These are phyloP conservation scores for Candida dajiaensis DNA, from an alignment of 805 yeast species.

Conservation along the genomic window DNA sequence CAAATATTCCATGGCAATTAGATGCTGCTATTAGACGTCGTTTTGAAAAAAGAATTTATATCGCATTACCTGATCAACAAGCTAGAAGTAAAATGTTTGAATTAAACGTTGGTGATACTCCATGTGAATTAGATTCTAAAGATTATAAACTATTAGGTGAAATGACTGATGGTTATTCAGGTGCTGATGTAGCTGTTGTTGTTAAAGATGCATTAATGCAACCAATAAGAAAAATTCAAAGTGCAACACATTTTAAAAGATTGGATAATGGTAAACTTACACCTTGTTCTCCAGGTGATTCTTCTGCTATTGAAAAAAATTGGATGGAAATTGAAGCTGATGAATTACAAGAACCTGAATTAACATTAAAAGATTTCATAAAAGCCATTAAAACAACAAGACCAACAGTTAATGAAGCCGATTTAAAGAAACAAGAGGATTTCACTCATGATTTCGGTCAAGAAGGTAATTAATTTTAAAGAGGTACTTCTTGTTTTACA, in stretches of 20 bases:
- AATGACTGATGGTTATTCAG: conserved; percentile 96
- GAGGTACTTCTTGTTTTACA: not conserved
- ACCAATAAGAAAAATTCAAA: conserved; percentile 92
- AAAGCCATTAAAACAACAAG: conserved; percentile 87
- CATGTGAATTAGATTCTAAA: conserved; percentile 65
- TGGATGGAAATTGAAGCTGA: conserved; percentile 93
- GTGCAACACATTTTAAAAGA: conserved; percentile 88
- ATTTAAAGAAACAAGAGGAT: conserved; percentile 73
- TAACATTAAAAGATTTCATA: conserved; percentile 86
- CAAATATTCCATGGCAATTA: conserved; percentile 98
- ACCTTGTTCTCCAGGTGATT: conserved; percentile 98
- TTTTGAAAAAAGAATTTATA: conserved; percentile 91
- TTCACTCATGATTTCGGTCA: conserved; percentile 96
- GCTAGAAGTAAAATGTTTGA: conserved; percentile 94
- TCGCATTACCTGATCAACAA: conserved; percentile 89
- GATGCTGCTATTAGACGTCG: conserved; percentile 97
- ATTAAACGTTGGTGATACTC: conserved; percentile 84
- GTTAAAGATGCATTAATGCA: conserved; percentile 98
- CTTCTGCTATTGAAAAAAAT: conserved; percentile 77
- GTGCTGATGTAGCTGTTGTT: conserved; percentile 94
- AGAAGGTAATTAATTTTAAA: conserved; percentile 81
- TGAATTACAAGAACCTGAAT: conserved; percentile 83
- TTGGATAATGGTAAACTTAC: conserved; percentile 50
- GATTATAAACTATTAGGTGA: conserved; percentile 79
- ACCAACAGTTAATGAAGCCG: conserved; percentile 89